These are phyloP conservation scores for Colletotrichum tamarilloi DNA, from an alignment of 2,329 filamentous ascomycete genomes.

Conservation along the genomic window DNA sequence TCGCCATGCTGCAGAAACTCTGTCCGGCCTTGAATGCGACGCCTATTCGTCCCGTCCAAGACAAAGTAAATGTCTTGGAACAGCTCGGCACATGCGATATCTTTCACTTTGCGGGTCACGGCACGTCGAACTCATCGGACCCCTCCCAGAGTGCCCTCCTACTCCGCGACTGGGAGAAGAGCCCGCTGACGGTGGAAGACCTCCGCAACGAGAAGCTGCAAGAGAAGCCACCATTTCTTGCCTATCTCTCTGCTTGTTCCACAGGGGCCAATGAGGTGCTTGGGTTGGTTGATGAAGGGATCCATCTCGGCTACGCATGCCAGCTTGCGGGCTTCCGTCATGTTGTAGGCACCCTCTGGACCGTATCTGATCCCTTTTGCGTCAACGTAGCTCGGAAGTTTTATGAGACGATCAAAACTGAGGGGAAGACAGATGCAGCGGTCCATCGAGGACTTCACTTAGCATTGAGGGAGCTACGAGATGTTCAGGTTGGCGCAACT, in stretches of 20 bases:
- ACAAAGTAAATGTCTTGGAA: not conserved
- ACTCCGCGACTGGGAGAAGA: not conserved
- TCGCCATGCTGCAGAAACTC: not conserved
- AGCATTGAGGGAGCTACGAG: not conserved
- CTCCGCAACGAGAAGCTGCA: not conserved
- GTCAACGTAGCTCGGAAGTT: not conserved
- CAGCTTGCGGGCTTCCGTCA: not conserved
- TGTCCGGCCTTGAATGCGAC: not conserved
- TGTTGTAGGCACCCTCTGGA: not conserved
- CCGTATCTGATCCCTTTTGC: not conserved
- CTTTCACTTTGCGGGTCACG: not conserved
- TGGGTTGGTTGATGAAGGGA: not conserved
- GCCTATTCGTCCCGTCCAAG: not conserved
- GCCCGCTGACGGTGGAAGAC: not conserved
- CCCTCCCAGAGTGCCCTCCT: not conserved
- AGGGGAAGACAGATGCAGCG: not conserved
- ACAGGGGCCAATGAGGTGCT: not conserved
- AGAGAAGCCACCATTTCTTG: not conserved
- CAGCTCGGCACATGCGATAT: not conserved
- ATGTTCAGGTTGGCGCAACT: not conserved
- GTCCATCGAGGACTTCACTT: not conserved
- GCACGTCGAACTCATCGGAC: not conserved
- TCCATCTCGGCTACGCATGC: not conserved
- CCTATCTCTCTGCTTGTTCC: not conserved
- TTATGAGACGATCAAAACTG: not conserved